Evolutionary conservation across 805 yeast genomes (phyloP), one percentile per base, ranked within the genome.

Genomic region (Candida gorgasii): DNA sequence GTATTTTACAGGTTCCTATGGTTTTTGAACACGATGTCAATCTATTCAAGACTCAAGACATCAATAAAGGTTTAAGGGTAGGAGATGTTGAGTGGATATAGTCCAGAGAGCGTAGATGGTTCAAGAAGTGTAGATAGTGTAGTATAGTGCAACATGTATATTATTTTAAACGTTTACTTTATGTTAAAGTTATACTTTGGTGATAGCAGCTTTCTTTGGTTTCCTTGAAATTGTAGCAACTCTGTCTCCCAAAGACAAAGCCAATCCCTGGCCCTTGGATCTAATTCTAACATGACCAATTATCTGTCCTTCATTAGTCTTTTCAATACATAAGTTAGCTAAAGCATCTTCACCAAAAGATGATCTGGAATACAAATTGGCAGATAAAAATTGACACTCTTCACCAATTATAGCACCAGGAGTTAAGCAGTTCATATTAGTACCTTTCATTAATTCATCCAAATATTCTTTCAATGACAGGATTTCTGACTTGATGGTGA

Each of bases 281-380:
- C 99, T 82, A 57, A 93, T 90, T 69, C 99, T 82, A 35, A 90
- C 96, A 59, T 90, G 96, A 7, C 99, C 99, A 45, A 86, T 79
- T 43, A 89, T 83, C 40, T 84, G 82, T 8, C 92, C 90, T 44
- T 75, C 76, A 8, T 78, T 69, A 48, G 81, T 80, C 67, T 82
- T 83, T 65, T 95, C 99, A 58, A 93, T 86, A 69, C 96, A 88
- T 64, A 93, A 71, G 60, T 95, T 93, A 43, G 98, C 98, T 58
- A 93, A 75, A 0, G 97, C 98, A 61, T 92, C 97, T 67, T 93
- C 99, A 35, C 99, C 99, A 64, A 93, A 93, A 11, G 95, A 82
- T 6, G 96, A 86, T 53, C 84, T 80, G 2, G 97, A 89, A 59
- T 92, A 93, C 58, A 93, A 69, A 62, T 95, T 93, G 42, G 99